Percentiles rank a stretch among this genome's conserved stretches.
phyloP scores from a whole-genome alignment of 108 stramenopile species.

The Stephanodiscus minutulus region DNA sequence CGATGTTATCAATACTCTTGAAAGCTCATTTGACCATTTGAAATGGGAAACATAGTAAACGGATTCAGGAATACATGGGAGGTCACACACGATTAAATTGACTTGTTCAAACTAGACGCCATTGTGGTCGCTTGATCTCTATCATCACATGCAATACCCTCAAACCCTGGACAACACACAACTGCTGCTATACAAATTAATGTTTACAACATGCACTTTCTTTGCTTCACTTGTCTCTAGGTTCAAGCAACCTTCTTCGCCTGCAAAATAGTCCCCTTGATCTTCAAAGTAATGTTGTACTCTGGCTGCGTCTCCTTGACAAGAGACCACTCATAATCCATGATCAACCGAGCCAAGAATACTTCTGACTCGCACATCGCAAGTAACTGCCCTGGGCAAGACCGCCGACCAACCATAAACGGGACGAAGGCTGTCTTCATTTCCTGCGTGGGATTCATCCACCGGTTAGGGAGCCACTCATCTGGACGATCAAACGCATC shows the following conservation, averaged over 20 bases:
- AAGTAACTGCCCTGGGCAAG: conserved; percentile 55
- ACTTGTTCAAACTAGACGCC: too few species aligned
- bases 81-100: too few species aligned
- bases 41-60: too few species aligned
- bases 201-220: too few species aligned
- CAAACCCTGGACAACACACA: too few species aligned
- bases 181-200: too few species aligned
- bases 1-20: too few species aligned
- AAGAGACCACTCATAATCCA: background rate
- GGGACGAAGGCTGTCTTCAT: conserved; percentile 42
- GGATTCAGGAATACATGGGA: too few species aligned
- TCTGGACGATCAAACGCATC: conserved; percentile 46
- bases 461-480: conserved; percentile 50
- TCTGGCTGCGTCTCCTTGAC: background rate
- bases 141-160: too few species aligned
- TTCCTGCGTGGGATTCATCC: conserved; percentile 42
- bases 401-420: conserved; percentile 49
- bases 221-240: too few species aligned
- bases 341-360: background rate
- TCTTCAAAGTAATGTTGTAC: background rate
- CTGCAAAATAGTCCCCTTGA: background rate
- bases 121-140: too few species aligned
- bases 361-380: conserved; percentile 14
- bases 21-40: too few species aligned
- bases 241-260: background rate